Evolutionary conservation across 345 rosid species (phyloP).

Genomic region (Arabis alpina): DNA sequence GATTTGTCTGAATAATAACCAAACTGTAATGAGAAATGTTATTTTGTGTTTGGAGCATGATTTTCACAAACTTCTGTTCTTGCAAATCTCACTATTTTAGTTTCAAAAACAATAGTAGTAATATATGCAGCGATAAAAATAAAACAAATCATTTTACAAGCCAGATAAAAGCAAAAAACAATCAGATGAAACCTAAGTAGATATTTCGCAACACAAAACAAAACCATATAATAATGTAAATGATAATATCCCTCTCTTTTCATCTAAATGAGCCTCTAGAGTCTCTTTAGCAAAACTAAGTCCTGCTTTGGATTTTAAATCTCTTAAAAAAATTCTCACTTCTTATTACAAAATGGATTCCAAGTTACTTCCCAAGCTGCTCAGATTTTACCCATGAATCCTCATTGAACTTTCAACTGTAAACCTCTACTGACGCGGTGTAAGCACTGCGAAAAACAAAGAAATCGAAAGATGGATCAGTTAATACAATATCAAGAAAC

Average conservation of each 20-base stretch:
- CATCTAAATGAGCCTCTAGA: constrained; percentile 9
- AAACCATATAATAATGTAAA: constrained; percentile 30
- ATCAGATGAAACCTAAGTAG: constrained; percentile 12
- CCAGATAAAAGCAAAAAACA: neutral
- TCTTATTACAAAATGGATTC: constrained; percentile 35
- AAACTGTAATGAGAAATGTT: constrained; percentile 11
- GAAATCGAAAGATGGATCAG: constrained; percentile 14
- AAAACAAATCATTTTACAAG: constrained; percentile 31
- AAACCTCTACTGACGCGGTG: constrained; percentile 59
- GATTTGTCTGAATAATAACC: constrained; percentile 11
- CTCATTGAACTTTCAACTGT: constrained; percentile 16
- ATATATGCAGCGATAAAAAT: neutral
- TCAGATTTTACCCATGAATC: constrained; percentile 4
- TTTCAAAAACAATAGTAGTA: too few relatives aligned
- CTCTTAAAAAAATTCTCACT: constrained; percentile 11
- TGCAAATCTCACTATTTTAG: too few relatives aligned
- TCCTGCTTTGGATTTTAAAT: neutral
- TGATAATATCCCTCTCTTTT: neutral
- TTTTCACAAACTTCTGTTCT: too few relatives aligned
- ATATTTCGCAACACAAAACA: neutral
- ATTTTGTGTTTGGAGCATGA: neutral
- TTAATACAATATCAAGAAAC: constrained; percentile 14
- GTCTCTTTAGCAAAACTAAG: constrained; percentile 8
- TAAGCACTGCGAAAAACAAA: constrained; percentile 61
- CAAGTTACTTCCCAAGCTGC: constrained; percentile 22